Conservation (phyloP, 768 basidiomycete genomes). For the Suillus variegatus region DNA sequence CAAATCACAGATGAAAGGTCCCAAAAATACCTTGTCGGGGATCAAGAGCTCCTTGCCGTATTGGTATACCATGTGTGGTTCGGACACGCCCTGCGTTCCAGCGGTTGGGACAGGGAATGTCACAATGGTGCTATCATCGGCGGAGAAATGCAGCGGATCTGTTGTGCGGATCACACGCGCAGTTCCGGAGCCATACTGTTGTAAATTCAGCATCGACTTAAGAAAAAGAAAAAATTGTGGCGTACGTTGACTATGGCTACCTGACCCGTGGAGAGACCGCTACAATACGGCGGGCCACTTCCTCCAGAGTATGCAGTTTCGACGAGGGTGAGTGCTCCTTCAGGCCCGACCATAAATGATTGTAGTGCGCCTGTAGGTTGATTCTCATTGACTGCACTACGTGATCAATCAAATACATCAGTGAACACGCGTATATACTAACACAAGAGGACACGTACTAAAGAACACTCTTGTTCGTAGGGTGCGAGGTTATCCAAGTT, state of each 20-base stretch:
- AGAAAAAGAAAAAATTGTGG: no score
- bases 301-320: slow-evolving; percentile 53
- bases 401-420: neutral
- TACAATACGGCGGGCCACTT: slow-evolving; percentile 50
- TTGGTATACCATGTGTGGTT: slow-evolving; percentile 69
- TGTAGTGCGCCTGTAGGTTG: slow-evolving; percentile 44
- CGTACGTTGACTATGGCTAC: slow-evolving; percentile 63
- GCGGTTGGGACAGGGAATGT: slow-evolving; percentile 51
- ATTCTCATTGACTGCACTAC: slow-evolving; percentile 63
- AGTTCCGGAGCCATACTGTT: slow-evolving; percentile 55
- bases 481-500: slow-evolving; percentile 63
- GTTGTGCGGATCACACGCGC: slow-evolving; percentile 52
- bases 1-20: neutral
- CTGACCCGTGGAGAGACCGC: slow-evolving; percentile 52
- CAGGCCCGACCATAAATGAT: slow-evolving; percentile 49
- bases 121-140: slow-evolving; percentile 39
- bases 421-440: neutral
- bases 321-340: slow-evolving; percentile 48
- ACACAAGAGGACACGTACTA: slow-evolving; percentile 46
- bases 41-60: slow-evolving; percentile 58
- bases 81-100: slow-evolving; percentile 37
- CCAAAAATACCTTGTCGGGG: slow-evolving; percentile 56
- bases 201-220: neutral
- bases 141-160: slow-evolving; percentile 36
- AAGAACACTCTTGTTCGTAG: slow-evolving; percentile 56